Conservation (phyloP, 2,329 filamentous ascomycete species). For the Cercospora sp. region DNA sequence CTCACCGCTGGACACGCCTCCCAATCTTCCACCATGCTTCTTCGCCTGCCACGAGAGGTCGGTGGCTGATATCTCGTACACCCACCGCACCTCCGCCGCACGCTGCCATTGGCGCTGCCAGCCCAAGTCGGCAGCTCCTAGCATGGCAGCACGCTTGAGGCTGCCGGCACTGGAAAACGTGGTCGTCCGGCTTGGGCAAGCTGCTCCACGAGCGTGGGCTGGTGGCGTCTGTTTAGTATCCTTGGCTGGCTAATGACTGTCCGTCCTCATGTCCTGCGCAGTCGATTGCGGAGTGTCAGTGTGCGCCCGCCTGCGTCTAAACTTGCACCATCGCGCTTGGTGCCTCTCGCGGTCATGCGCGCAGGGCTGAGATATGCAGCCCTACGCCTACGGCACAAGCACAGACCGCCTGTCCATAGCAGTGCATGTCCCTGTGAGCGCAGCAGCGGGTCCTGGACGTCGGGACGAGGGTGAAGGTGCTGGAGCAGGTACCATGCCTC, state of each 20-base stretch:
- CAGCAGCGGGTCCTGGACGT: constrained; percentile 5
- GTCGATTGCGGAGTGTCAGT: background rate
- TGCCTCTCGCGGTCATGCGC: constrained; percentile 3
- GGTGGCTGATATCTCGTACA: background rate
- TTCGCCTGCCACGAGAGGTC: background rate
- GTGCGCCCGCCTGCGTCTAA: background rate
- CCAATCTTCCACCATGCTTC: constrained; percentile 1
- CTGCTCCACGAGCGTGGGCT: background rate
- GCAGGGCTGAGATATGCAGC: constrained; percentile 8
- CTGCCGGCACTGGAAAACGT: constrained; percentile 7
- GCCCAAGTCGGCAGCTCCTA: background rate
- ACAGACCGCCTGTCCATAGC: constrained; percentile 11
- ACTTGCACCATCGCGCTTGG: constrained; percentile 2
- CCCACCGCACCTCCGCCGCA: background rate
- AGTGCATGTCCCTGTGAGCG: constrained; percentile 14
- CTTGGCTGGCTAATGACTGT: constrained; percentile 7
- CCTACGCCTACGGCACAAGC: constrained; percentile 8
- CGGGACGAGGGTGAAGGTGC: constrained; percentile 9
- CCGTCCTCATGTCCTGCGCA: background rate
- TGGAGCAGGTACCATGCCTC: constrained; percentile 18
- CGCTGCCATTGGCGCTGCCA: background rate
- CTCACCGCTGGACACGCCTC: constrained; percentile 5
- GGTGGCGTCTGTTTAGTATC: constrained; percentile 1
- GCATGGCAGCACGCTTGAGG: background rate
- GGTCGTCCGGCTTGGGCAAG: background rate